Conservation (phyloP, 1,284 basidiomycete species). For the Pterula multifida region DNA sequence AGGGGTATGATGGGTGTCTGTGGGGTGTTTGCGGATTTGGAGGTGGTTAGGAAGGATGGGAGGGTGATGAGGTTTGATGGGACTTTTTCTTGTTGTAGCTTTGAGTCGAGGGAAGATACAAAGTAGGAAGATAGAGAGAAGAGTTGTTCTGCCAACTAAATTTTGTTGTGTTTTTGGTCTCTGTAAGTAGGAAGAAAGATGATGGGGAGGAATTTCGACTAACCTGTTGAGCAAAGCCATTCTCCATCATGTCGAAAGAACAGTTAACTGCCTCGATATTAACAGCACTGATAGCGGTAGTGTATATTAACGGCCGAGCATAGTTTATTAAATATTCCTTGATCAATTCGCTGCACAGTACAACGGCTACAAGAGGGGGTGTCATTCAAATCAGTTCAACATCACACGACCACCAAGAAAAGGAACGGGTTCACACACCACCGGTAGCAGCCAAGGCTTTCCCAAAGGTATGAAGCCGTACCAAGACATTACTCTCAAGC, state of each 20-base stretch:
- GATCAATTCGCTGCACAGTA: constrained; percentile 63
- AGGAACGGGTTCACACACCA: constrained; percentile 35
- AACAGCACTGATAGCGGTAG: constrained; percentile 67
- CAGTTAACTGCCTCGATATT: constrained; percentile 67
- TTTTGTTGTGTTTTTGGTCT: constrained; percentile 6
- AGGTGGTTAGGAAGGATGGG: constrained; percentile 13
- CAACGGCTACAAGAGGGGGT: constrained; percentile 37
- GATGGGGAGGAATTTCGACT: constrained; percentile 1
- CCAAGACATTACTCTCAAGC: constrained; percentile 51
- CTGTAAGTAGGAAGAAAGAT: constrained; percentile 10
- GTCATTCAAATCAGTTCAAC: constrained; percentile 1
- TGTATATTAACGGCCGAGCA: constrained; percentile 84
- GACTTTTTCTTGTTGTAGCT: constrained; percentile 23
- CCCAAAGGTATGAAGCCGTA: constrained; percentile 48
- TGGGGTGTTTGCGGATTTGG: constrained; percentile 17
- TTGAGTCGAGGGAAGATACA: constrained; percentile 17
- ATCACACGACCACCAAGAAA: constrained; percentile 3
- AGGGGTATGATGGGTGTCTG: constrained; percentile 74
- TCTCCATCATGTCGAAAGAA: constrained; percentile 68
- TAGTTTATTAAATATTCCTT: constrained; percentile 88
- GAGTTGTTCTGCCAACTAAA: constrained; percentile 27
- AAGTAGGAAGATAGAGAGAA: constrained; percentile 28
- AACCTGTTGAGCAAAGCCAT: constrained; percentile 52
- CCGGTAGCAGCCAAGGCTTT: constrained; percentile 47
- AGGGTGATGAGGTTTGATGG: constrained; percentile 30